Base-by-base conservation (phyloP, 768 basidiomycete genomes). In the Pleurotus citrinopileatus region DNA sequence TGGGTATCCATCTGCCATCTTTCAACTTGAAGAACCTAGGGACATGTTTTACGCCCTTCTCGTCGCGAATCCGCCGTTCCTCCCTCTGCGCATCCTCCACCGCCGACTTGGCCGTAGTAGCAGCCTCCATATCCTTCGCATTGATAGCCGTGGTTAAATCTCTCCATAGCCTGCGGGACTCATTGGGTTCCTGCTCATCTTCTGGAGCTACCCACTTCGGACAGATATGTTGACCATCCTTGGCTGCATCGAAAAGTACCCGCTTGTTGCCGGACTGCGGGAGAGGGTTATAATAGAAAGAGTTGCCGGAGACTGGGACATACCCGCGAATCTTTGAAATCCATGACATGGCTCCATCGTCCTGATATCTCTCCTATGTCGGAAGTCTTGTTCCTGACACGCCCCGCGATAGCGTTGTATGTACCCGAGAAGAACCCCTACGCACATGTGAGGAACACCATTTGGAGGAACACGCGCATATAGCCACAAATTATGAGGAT, bases 361-460 rank as follows among this genome's bases (percentile, higher is more conserved):
- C 97, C 97, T 12, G 81, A 81, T 32, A 99, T 71, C 65, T 98
- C 94, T 3, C 95, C 97, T 12, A 91, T 73, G 2, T 91, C 89
- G 4, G 70, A 71, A 23, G 74, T 71, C 10, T 79, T 76, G 46
- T 75, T 79, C 58, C 87, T 86, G 60, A 98, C 78, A 59, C 84
- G 83, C 8, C 97, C 97, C 4, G 83, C 69, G 55, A 99, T 81
- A 32, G 87, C 85, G 66, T 99, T 98, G 75, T 98, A 96, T 53
- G 90, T 89, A 20, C 97, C 97, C 1, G 94, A 94, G 71, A 98
- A 97, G 79, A 96, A 98, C 17, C 96, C 96, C 91, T 91, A 63
- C 25, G 29, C 38, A 1, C 38, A 40, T 7, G 12, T 7, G 12
- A 7, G 17, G 12, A 12, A 7, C 38, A 19, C 10, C 15, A 37